Evolutionary conservation across 1,284 basidiomycete genomes (phyloP).

Genomic region (Cryptococcus amylolentus): DNA sequence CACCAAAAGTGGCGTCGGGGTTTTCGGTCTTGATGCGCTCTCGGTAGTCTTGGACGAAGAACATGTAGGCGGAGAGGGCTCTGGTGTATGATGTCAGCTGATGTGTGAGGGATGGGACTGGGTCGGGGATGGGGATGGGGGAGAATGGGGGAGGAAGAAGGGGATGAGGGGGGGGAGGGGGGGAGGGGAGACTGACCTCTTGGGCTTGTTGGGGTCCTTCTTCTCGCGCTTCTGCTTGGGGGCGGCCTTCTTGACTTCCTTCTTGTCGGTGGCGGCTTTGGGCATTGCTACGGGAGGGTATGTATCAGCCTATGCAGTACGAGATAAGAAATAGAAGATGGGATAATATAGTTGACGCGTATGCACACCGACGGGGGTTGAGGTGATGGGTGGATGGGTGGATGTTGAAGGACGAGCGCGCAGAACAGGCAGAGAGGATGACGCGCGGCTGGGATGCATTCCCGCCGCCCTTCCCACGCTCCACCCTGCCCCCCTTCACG

Average conservation of each 20-base stretch:
- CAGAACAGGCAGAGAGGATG: not conserved
- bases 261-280: constrained; percentile 58
- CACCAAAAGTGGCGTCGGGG: constrained; percentile 90
- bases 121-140: not conserved
- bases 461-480: not conserved
- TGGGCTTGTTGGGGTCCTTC: constrained; percentile 48
- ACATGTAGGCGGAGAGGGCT: constrained; percentile 94
- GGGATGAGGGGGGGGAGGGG: too few species aligned
- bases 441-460: not conserved
- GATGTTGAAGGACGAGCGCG: not conserved
- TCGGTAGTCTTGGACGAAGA: constrained; percentile 94
- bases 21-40: constrained; percentile 93
- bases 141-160: too few species aligned
- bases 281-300: constrained; percentile 57
- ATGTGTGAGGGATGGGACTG: not conserved
- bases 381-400: not conserved
- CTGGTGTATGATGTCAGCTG: constrained; percentile 38
- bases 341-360: not conserved
- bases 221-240: constrained; percentile 48
- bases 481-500: not conserved
- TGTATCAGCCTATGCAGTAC: not conserved
- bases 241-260: constrained; percentile 53
- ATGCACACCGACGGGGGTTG: not conserved
- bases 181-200: constrained; percentile 30
- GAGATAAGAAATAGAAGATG: not conserved